Conservation (phyloP, 805 yeast species). For the Sugiyamaella floridensis region DNA sequence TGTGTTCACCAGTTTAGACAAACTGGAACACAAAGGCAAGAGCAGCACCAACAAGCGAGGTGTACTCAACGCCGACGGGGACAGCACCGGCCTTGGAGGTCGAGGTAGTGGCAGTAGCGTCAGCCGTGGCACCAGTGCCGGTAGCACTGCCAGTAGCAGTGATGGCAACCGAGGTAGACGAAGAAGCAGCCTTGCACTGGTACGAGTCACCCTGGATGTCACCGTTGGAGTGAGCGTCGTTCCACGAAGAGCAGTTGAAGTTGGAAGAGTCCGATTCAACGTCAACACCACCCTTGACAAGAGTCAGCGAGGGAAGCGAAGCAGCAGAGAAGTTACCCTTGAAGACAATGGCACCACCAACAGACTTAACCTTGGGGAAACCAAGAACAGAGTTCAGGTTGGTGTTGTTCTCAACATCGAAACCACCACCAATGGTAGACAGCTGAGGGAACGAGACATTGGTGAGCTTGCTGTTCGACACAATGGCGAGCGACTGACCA, state of each 20-base stretch:
- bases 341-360: constrained; percentile 84
- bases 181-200: constrained; percentile 33
- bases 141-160: background rate
- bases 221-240: constrained; percentile 64
- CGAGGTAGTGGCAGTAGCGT: background rate
- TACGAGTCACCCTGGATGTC: constrained; percentile 87
- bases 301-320: constrained; percentile 60
- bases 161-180: constrained; percentile 9
- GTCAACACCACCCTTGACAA: constrained; percentile 89
- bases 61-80: constrained; percentile 12
- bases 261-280: constrained; percentile 64
- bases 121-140: background rate
- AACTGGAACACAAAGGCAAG: constrained; percentile 20
- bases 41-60: constrained; percentile 18
- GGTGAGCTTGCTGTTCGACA: constrained; percentile 66
- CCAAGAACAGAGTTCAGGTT: constrained; percentile 58
- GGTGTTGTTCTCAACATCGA: constrained; percentile 80
- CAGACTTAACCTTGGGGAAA: constrained; percentile 62
- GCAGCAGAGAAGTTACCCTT: constrained; percentile 78
- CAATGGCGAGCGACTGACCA: constrained; percentile 76
- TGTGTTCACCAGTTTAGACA: constrained; percentile 15
- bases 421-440: constrained; percentile 84
- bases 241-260: constrained; percentile 74
- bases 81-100: constrained; percentile 16
- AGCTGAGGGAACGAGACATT: constrained; percentile 63